Evolutionary conservation across 2,329 filamentous ascomycete species (phyloP).

Genomic region (Trichoderma breve): DNA sequence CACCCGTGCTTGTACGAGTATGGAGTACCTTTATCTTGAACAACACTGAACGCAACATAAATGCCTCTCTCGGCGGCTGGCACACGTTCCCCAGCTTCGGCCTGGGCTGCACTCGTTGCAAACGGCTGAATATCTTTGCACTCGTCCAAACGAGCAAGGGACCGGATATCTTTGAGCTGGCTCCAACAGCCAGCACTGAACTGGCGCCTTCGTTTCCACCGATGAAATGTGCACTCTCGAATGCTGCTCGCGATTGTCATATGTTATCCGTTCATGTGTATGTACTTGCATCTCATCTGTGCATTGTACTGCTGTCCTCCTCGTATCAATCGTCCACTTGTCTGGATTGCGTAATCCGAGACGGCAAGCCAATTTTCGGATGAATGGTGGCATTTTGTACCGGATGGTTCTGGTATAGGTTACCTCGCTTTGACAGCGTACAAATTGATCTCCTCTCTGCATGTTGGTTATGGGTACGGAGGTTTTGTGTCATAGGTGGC

Average conservation of each 20-base stretch:
- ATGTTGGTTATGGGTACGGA: background rate
- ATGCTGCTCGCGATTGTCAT: background rate
- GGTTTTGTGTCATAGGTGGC: background rate
- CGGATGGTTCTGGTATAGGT: background rate
- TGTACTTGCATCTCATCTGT: background rate
- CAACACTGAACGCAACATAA: background rate
- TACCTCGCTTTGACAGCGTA: background rate
- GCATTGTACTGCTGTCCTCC: background rate
- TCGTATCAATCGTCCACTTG: background rate
- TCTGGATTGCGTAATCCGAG: background rate
- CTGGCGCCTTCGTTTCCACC: background rate
- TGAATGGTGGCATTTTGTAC: background rate
- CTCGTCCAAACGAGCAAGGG: background rate
- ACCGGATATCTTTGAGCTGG: background rate
- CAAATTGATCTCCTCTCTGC: background rate
- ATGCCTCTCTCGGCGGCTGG: background rate
- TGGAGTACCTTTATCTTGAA: background rate
- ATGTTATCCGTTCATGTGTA: background rate
- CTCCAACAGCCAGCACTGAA: background rate
- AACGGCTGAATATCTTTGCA: background rate
- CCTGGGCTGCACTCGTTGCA: background rate
- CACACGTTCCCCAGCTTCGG: background rate
- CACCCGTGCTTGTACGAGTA: background rate
- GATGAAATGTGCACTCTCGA: background rate
- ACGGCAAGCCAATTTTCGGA: background rate